Percentiles rank a stretch among this genome's conserved stretches.
phyloP scores from a whole-genome alignment of 208 protist species.

The Naegleria fowleri region DNA sequence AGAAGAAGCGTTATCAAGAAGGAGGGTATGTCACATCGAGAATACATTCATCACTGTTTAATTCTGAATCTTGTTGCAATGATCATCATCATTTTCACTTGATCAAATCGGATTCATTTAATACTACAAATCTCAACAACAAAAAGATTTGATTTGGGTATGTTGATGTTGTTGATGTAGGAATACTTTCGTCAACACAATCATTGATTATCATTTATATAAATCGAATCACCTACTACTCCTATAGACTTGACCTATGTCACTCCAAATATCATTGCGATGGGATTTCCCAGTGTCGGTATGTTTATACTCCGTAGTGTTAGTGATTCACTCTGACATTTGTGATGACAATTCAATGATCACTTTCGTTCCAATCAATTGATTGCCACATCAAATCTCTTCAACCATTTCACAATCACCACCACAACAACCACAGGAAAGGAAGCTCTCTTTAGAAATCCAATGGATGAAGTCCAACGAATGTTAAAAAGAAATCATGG shows the following conservation, averaged over 20 bases:
- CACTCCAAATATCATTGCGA: not conserved
- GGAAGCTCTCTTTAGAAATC: slow-evolving; percentile 1
- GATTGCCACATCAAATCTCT: no score
- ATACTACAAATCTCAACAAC: no score
- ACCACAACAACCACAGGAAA: not conserved
- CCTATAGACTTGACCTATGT: not conserved
- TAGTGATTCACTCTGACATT: not conserved
- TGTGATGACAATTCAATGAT: not conserved
- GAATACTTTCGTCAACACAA: slow-evolving; percentile 61
- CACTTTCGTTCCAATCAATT: not conserved
- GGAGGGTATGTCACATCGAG: slow-evolving; percentile 57
- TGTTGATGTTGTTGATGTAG: slow-evolving; percentile 79
- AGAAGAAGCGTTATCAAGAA: slow-evolving; percentile 74
- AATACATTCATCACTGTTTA: no score
- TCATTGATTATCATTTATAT: not conserved
- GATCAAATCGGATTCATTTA: no score
- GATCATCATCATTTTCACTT: no score
- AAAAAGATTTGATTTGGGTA: no score
- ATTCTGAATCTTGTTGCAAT: no score
- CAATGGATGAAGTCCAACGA: slow-evolving; percentile 53
- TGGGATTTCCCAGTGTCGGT: not conserved
- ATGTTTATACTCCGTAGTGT: no score
- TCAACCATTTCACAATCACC: no score
- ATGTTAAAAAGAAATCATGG: slow-evolving; percentile 61
- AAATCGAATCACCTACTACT: not conserved